Conservation (phyloP, 2,329 filamentous ascomycete genomes). For the Talaromyces piceae region DNA sequence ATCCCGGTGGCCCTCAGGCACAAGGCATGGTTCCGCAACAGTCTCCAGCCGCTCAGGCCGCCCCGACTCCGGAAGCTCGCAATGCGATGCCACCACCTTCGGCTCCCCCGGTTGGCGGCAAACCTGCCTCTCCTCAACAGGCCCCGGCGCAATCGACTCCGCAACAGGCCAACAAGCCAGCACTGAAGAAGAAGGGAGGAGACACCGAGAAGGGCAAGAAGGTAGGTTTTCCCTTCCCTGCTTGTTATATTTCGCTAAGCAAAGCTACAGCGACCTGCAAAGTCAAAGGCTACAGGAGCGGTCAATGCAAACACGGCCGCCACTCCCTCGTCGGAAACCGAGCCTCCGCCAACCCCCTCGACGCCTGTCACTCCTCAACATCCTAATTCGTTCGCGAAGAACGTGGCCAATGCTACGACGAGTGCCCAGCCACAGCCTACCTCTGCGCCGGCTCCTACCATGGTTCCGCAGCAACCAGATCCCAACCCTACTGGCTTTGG, state of each 20-base stretch:
- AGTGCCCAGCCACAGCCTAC: constrained; percentile 23
- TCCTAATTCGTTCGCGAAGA: constrained; percentile 38
- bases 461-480: constrained; percentile 29
- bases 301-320: constrained; percentile 35
- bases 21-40: constrained; percentile 44
- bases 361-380: constrained; percentile 44
- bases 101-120: constrained; percentile 33
- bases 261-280: constrained; percentile 30
- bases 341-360: constrained; percentile 41
- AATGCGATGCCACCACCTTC: constrained; percentile 46
- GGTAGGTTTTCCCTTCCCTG: constrained; percentile 28
- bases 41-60: constrained; percentile 35
- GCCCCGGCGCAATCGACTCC: constrained; percentile 53
- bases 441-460: constrained; percentile 27
- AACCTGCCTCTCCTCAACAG: constrained; percentile 39
- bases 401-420: constrained; percentile 28
- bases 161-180: constrained; percentile 50
- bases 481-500: constrained; percentile 25
- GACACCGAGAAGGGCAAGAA: constrained; percentile 47
- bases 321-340: constrained; percentile 39
- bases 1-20: constrained; percentile 26
- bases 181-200: constrained; percentile 51
- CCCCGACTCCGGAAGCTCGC: constrained; percentile 53
- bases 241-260: constrained; percentile 9
- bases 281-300: constrained; percentile 34